Evolutionary conservation across 768 basidiomycete genomes (phyloP), one percentile per base, ranked within the genome.

Genomic region (Rhodotorula kratochvilovae): DNA sequence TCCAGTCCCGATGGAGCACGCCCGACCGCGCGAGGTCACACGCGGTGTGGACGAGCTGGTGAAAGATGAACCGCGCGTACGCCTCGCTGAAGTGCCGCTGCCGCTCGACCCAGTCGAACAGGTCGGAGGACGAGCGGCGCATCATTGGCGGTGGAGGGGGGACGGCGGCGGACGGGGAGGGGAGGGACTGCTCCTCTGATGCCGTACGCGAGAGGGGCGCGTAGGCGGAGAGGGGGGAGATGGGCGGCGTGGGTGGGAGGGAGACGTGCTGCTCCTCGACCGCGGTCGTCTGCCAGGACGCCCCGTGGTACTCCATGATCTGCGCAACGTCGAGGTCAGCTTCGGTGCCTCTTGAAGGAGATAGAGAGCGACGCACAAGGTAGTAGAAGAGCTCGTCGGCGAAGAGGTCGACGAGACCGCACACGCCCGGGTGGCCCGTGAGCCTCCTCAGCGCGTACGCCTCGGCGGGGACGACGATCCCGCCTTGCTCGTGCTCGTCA

Each of bases 71-170:
- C 60, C 88, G 86, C 19, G 92, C 89, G 78, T 89, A 86, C 51
- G 81, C 82, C 80, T 95, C 92, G 15, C 86, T 84, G 51, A 97
- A 85, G 21, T 87, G 85, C 71, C 89, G 89, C 77, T 91, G 83
- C 76, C 90, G 89, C 81, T 97, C 93, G 56, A 95, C 92, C 78
- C 90, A 94, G 79, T 97, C 93, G 76, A 95, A 97, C 46, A 97
- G 83, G 80, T 97, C 93, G 78, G 68, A 69, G 1, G 68, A 70
- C 16, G 56, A 50, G 13, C 66, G 66, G 16, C 71, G 66, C 43
- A 68, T 48, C 35, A 68, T 16, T 0, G 71, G 71, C 2, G 66
- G 62, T 1, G 65, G 62, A 0, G 42, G 21, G 29, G 36, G 54
- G 31, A 17, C 54, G 29, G 63, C 19, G 46, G 29, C 21, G 46